Conservation (phyloP, 306 rosid genomes). For the apple (Malus domestica) region ASM211411v1 NC_041791.1:11295001-11295500, state of each 20-base stretch:
- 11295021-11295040: conserved; percentile 40
- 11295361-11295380: conserved; percentile 48
- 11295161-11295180: conserved; percentile 2
- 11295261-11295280: conserved; percentile 36
- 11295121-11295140: conserved; percentile 33
- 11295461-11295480: conserved; percentile 42
- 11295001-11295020: conserved; percentile 23
- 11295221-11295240: conserved; percentile 5
- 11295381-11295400: conserved; percentile 28
- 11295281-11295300: conserved; percentile 32
- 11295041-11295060: conserved; percentile 39
- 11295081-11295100: conserved; percentile 25
- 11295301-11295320: conserved; percentile 22
- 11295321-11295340: neutral
- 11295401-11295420: conserved; percentile 5
- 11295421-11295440: conserved; percentile 8
- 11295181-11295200: conserved; percentile 47
- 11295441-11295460: conserved; percentile 18
- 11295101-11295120: conserved; percentile 35
- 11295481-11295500: conserved; percentile 33
- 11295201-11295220: conserved; percentile 6
- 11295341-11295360: conserved; percentile 1
- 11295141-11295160: conserved; percentile 37
- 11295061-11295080: conserved; percentile 31
- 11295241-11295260: conserved; percentile 22